Base-by-base conservation (phyloP, 345 rosid genomes). In the Cochlearia excelsa region DNA sequence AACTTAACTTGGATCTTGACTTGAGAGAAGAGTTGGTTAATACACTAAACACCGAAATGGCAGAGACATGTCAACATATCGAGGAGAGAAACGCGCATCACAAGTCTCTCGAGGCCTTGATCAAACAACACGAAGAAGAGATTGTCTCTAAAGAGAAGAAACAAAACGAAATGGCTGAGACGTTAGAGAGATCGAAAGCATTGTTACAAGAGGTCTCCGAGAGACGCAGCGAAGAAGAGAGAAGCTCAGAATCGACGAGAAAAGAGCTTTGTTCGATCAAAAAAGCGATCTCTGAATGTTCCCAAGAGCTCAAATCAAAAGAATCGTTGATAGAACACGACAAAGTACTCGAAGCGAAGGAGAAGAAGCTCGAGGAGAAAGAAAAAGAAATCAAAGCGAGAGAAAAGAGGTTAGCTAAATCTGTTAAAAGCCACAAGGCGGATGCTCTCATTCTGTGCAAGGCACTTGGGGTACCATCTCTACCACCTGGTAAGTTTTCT, bases 391-490 rank as follows among this genome's bases (percentile, higher is more conserved):
- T 75, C 28, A 48, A 37, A 49, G 42, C 57, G 1, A 11, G 42
- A 1, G 31, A 54, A 35, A 40, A 39, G 6, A 48, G 48, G 30
- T 33, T 68, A 47, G 66, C 51, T 30, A 63, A 66, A 9, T 48
- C 29, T 39, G 52, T 30, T 16, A 37, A 57, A 54, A 70, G 72
- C 3, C 34, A 26, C 43, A 76, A 76, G 57, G 11, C 26, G 43
- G 69, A 70, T 33, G 50, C 70, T 47, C 77, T 70, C 0, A 67
- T 71, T 61, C 58, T 78, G 27, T 59, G 68, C 9, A 54, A 61
- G 39, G 61, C 61, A 46, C 73, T 81, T 48, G 72, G 81, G 51
- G 8, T 77, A 7, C n/a, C 69, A 60, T 58, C 77, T 60, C 50
- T 54, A 42, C 46, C 59, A 63, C 65, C 39, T 23, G 71, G 88